Conservation (phyloP, 129 eudicot genomes). For the Gnaphalium uliginosum region DNA sequence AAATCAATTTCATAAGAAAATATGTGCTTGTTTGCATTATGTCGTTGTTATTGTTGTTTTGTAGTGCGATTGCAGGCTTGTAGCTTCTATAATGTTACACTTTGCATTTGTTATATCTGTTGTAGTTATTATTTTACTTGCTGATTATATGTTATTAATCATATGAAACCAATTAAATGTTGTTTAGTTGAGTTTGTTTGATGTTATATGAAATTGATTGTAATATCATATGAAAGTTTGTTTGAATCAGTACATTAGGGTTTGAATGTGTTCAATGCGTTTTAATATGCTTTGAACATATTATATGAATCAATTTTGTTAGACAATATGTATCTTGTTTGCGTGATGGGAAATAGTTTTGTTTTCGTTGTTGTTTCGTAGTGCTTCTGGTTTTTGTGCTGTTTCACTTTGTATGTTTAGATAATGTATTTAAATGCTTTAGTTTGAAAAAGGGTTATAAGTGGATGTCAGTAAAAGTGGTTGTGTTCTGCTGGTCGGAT, state of each 20-base stretch:
- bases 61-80: neutral
- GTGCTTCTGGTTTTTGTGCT: neutral
- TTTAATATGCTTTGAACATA: neutral
- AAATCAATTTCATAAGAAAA: neutral
- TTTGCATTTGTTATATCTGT: neutral
- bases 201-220: neutral
- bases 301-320: neutral
- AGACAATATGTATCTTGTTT: neutral
- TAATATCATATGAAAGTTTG: neutral
- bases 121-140: neutral
- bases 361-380: neutral
- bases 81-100: slow-evolving; percentile 17
- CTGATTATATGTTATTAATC: neutral
- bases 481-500: neutral
- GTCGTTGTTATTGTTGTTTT: neutral
- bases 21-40: neutral
- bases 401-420: neutral
- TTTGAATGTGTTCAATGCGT: neutral
- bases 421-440: neutral
- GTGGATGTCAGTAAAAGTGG: neutral
- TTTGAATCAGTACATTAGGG: neutral
- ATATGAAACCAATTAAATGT: neutral
- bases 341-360: neutral
- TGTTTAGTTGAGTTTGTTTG: neutral
- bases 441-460: neutral